These are phyloP conservation scores for Cryphonectria nitschkei DNA, from an alignment of 2,329 filamentous ascomycete genomes.

Conservation along the genomic window DNA sequence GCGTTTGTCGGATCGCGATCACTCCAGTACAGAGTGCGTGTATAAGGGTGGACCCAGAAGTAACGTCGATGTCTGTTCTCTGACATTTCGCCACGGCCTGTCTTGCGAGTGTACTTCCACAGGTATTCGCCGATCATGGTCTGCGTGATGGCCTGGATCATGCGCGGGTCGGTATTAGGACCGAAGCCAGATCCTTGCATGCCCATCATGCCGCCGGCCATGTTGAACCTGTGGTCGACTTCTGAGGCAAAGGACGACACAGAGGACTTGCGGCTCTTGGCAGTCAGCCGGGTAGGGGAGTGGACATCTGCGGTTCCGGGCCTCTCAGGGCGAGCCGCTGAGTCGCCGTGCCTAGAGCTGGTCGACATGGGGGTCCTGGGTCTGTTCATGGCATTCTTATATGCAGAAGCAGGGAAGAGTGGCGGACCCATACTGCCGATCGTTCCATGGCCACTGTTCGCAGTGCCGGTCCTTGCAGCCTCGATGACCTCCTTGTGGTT, in stretches of 20 bases:
- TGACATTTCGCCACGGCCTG: slow-evolving; percentile 86
- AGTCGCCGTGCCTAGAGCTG: slow-evolving; percentile 56
- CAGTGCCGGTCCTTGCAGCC: slow-evolving; percentile 67
- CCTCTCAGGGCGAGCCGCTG: slow-evolving; percentile 58
- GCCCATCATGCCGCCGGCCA: slow-evolving; percentile 58
- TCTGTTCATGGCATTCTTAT: slow-evolving; percentile 48
- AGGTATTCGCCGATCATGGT: slow-evolving; percentile 99
- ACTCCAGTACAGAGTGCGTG: slow-evolving; percentile 95
- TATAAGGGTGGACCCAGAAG: slow-evolving; percentile 99
- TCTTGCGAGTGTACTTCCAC: slow-evolving; percentile 98
- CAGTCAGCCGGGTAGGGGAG: slow-evolving; percentile 49
- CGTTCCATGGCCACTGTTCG: slow-evolving; percentile 48
- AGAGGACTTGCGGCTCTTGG: slow-evolving; percentile 71
- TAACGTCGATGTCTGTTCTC: slow-evolving; percentile 90
- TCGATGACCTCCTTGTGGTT: slow-evolving; percentile 88
- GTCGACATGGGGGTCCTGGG: slow-evolving; percentile 63
- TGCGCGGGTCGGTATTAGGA: slow-evolving; percentile 83
- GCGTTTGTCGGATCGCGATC: slow-evolving; percentile 81
- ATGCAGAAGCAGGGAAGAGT: slow-evolving; percentile 76
- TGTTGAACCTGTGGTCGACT: slow-evolving; percentile 87
- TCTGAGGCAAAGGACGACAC: slow-evolving; percentile 96
- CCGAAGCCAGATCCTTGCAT: slow-evolving; percentile 63
- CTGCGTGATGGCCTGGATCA: slow-evolving; percentile 99
- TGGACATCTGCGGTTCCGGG: slow-evolving; percentile 52
- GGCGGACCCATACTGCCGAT: slow-evolving; percentile 76